Evolutionary conservation across 75 land plant genomes (phyloP).

Genomic region (Sequoia sempervirens): DNA sequence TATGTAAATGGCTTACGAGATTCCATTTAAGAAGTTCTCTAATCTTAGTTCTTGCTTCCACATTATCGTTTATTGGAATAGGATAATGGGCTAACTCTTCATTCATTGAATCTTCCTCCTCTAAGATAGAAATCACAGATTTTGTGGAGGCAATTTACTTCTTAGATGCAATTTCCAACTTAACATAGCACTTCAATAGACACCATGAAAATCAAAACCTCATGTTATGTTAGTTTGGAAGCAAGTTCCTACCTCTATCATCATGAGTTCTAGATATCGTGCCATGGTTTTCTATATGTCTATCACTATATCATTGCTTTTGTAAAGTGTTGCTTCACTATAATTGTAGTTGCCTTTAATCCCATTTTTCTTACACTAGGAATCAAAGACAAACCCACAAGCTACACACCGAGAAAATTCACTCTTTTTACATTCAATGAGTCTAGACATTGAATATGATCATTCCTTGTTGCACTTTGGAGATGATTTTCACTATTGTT

Average conservation of each 20-base stretch:
- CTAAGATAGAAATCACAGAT: constrained; percentile 5
- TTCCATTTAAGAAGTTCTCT: no score
- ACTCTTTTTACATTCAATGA: background rate
- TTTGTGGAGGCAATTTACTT: background rate
- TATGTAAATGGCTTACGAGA: no score
- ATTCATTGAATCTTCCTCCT: background rate
- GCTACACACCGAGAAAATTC: background rate
- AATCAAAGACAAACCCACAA: background rate
- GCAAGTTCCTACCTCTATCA: constrained; percentile 15
- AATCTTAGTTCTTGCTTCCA: background rate
- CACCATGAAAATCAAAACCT: background rate
- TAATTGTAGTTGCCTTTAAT: background rate
- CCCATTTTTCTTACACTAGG: background rate
- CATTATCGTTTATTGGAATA: no score
- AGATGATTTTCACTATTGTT: background rate
- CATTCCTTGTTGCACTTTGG: background rate
- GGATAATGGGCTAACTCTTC: no score
- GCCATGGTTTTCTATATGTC: constrained; percentile 6
- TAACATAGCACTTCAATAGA: constrained; percentile 23
- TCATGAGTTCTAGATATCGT: constrained; percentile 7
- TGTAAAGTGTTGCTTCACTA: background rate
- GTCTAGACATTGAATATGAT: background rate
- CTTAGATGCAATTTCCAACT: constrained; percentile 1
- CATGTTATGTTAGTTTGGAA: background rate
- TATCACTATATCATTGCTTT: background rate